Base-by-base conservation (phyloP, 2,329 filamentous ascomycete genomes). In the Ophiostoma australiae region DNA sequence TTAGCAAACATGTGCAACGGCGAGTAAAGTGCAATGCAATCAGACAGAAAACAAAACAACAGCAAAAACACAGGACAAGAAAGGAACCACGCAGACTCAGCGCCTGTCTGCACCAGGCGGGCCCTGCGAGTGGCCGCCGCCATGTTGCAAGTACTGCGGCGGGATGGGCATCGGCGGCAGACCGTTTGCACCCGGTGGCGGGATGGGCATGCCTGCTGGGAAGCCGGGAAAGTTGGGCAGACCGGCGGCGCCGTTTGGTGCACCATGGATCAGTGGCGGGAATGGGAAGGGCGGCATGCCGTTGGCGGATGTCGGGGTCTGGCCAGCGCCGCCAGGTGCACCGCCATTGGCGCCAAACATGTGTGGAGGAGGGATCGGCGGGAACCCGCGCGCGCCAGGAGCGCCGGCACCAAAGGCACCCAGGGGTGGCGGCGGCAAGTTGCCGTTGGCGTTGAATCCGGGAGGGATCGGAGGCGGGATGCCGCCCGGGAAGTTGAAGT, bases 201-300 rank as follows among this genome's bases (percentile, higher is more conserved):
- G 74, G 13, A 82, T 80, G 1, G 81, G 81, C 77, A 84, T 81
- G 68, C 80, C 80, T 3, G 82, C 81, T 72, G 71, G 71, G 33
- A 77, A 77, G 23, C 73, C 76, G 1, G 81, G 80, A 73, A 77
- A 77, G 67, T 73, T 74, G 27, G 81, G 80, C 17, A 80, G 80
- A 79, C 76, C 82, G 79, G 41, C 27, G 4, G 31, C 72, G 41
- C 79, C 79, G 10, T 72, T 73, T 3, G 72, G 70, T 15, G 55
- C 66, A 35, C 73, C 73, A 0, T 71, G 71, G 0, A 73, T 44
- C 11, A 52, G 67, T 8, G 75, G 67, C 11, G 75, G 81, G 73
- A 84, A 81, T 68, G 83, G 83, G 76, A 86, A 86, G 7, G 86
- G 84, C 58, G 84, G 84, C 72, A 84, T 73, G 31, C 76, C 74